These are phyloP conservation scores for Pichia inconspicua DNA, from an alignment of 1,139 yeast species.

Conservation along the genomic window DNA sequence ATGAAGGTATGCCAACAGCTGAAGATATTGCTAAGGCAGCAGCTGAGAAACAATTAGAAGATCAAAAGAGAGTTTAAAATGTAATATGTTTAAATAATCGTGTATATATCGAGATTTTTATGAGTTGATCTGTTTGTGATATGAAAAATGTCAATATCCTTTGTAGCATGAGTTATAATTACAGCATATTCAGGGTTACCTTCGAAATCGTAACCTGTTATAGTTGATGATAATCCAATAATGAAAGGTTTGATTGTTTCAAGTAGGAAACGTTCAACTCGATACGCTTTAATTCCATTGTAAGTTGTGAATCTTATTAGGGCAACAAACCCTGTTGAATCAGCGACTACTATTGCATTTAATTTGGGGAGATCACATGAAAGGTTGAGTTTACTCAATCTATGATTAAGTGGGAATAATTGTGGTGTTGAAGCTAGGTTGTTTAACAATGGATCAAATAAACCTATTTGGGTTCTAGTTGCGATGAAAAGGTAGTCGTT, in stretches of 20 bases:
- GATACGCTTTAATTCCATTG: slow-evolving; percentile 49
- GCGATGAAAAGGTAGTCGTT: background rate
- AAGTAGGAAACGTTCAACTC: slow-evolving; percentile 55
- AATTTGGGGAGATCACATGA: slow-evolving; percentile 22
- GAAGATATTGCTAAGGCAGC: slow-evolving; percentile 73
- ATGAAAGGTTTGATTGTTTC: slow-evolving; percentile 23
- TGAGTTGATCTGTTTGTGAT: background rate
- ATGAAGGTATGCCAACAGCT: slow-evolving; percentile 79
- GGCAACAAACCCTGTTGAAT: slow-evolving; percentile 54
- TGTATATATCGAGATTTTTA: background rate
- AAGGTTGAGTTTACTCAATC: no score
- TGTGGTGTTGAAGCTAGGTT: background rate
- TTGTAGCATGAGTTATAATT: slow-evolving; percentile 11
- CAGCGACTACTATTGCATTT: slow-evolving; percentile 44
- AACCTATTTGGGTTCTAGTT: background rate
- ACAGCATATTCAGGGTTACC: slow-evolving; percentile 10
- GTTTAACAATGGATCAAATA: background rate
- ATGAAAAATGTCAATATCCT: background rate
- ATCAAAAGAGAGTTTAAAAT: background rate
- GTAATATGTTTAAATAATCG: background rate
- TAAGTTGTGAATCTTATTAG: slow-evolving; percentile 50
- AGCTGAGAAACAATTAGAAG: slow-evolving; percentile 19
- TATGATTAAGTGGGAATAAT: background rate
- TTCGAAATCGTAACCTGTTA: slow-evolving; percentile 1
- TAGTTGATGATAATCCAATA: slow-evolving; percentile 19